Base-by-base conservation (phyloP, 2,329 filamentous ascomycete species). In the Penicillium nordicum region DNA sequence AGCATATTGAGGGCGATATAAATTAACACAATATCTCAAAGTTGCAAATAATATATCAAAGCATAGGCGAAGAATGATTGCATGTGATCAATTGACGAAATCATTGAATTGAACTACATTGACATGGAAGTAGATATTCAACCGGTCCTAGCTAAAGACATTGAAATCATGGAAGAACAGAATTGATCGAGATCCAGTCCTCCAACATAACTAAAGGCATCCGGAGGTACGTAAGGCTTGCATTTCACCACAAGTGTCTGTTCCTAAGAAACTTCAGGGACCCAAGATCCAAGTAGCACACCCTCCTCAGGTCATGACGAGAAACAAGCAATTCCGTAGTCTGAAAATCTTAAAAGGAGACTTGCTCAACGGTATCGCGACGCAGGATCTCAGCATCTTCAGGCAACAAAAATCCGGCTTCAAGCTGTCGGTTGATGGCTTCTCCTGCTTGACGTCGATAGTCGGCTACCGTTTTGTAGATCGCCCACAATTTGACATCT, bases 341-440 rank as follows among this genome's bases (percentile, higher is more conserved):
- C 5, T 29, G 42, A n/a, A 2, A 14, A n/a, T 7, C 16, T 16
- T 36, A 54, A 16, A 54, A 41, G 6, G 21, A 18, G 5, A 54
- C 37, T 11, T 54, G 44, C 23, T 54, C 51, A 37, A 54, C 16
- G 1, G 51, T 50, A 29, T 54, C 51, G 21, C 51, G 51, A 41
- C 45, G 44, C 29, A 54, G 21, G 9, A 36, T 8, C 9, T 54
- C 37, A 1, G 37, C 44, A 2, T 54, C 51, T 21, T 41, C 51
- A 6, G 21, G 21, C 45, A 54, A 12, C 45, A 54, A 36, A n/a
- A 49, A 50, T 10, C 51, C 37, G 0, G 21, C 37, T 10, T 34
- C 16, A 16, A 53, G 16, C 27, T 54, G 51, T 9, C 34, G 27
- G 3, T 36, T 5, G 7, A 54, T 34, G 8, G 51, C 51, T 29